Evolutionary conservation across 495 filamentous ascomycete species (phyloP).

Genomic region (Talaromyces adpressus): DNA sequence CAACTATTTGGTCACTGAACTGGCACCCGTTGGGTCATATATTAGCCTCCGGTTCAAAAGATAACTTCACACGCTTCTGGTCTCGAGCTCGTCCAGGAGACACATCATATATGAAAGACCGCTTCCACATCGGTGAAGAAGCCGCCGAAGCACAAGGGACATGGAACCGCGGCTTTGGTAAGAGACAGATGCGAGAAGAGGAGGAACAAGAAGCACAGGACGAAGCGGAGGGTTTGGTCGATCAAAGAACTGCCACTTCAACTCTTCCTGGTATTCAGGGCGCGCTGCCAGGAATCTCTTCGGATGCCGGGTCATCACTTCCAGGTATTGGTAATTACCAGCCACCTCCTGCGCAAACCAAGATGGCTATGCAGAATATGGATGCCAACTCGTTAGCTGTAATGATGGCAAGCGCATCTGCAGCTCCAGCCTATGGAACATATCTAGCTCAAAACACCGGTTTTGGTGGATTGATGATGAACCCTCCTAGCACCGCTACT

Average conservation of each 20-base stretch:
- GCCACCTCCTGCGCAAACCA: slow-evolving; percentile 43
- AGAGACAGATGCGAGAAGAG: slow-evolving; percentile 76
- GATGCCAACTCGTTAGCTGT: slow-evolving; percentile 42
- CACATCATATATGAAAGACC: slow-evolving; percentile 71
- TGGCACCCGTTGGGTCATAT: slow-evolving; percentile 97
- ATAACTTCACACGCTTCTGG: slow-evolving; percentile 96
- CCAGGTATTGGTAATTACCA: slow-evolving; percentile 43
- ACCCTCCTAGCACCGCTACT: slow-evolving; percentile 38
- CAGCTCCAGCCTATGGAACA: slow-evolving; percentile 26
- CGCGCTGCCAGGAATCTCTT: slow-evolving; percentile 18
- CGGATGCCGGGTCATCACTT: slow-evolving; percentile 29
- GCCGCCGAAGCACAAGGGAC: slow-evolving; percentile 90
- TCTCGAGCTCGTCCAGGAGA: slow-evolving; percentile 83
- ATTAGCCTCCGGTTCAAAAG: slow-evolving; percentile 96
- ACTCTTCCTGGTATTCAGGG: slow-evolving; percentile 46
- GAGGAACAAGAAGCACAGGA: slow-evolving; percentile 91
- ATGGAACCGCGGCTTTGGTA: slow-evolving; percentile 74
- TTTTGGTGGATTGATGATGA: slow-evolving; percentile 36
- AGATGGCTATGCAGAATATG: slow-evolving; percentile 48
- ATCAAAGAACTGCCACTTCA: slow-evolving; percentile 66
- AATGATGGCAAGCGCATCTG: slow-evolving; percentile 30
- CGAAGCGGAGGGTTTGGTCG: slow-evolving; percentile 86
- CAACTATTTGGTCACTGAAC: slow-evolving; percentile 92
- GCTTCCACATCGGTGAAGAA: slow-evolving; percentile 89
- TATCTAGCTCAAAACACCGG: slow-evolving; percentile 19